A percentile compares a stretch with the other conserved stretches of the same genome.
Evolutionary conservation across 106 monocot genomes (phyloP).

Genomic region (Acorus calamus): DNA sequence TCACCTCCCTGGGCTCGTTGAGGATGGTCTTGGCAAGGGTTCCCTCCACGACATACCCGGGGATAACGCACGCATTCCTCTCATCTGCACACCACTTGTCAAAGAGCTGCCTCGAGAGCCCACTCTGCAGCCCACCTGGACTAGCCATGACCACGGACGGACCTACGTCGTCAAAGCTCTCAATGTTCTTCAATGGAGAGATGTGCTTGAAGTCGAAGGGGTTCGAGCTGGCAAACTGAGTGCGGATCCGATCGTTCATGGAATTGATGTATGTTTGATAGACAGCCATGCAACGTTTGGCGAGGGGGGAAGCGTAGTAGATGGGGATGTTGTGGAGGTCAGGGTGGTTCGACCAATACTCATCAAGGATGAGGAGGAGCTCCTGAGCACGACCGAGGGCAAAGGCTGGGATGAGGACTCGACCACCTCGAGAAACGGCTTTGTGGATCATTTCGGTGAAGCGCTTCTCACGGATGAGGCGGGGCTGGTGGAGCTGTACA

Average conservation of each 20-base stretch:
- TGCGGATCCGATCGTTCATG: conserved; percentile 92
- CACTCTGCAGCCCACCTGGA: conserved; percentile 87
- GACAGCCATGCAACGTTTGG: conserved; percentile 98
- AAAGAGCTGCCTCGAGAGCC: conserved; percentile 90
- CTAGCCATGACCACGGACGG: conserved; percentile 99
- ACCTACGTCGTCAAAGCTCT: conserved; percentile 87
- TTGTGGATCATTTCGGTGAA: conserved; percentile 90
- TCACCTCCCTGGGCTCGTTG: conserved; percentile 97
- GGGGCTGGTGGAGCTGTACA: conserved; percentile 89
- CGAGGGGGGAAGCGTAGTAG: conserved; percentile 90
- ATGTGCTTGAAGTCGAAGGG: conserved; percentile 96
- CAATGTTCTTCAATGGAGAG: conserved; percentile 84
- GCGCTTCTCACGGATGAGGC: conserved; percentile 72
- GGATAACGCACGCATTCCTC: conserved; percentile 88
- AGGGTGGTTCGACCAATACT: conserved; percentile 87
- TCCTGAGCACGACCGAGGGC: conserved; percentile 96
- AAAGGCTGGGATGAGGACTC: conserved; percentile 96
- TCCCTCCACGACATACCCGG: conserved; percentile 96
- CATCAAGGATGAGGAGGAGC: conserved; percentile 92
- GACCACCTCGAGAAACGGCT: conserved; percentile 70
- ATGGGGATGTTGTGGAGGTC: conserved; percentile 93
- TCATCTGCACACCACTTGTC: conserved; percentile 97
- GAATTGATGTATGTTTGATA: conserved; percentile 98
- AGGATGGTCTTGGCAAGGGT: conserved; percentile 88
- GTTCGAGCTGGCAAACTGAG: conserved; percentile 76